Percentiles rank a stretch among this genome's conserved stretches.
phyloP scores from a whole-genome alignment of 176 grass and related monocot species.

The Poa pratensis region DNA sequence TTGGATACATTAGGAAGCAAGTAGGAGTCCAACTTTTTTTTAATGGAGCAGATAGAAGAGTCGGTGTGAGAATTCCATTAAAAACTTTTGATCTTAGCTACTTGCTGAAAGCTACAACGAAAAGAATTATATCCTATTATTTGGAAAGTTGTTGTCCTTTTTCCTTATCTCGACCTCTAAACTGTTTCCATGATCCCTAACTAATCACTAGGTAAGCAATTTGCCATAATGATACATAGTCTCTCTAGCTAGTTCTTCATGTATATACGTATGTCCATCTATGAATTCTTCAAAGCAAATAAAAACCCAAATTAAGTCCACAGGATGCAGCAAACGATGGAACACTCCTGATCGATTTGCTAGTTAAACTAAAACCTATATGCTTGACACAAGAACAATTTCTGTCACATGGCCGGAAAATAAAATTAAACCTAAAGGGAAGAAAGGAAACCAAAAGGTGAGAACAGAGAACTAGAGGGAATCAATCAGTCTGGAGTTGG shows the following conservation, averaged over 20 bases:
- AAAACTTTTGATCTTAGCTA: conserved; percentile 49
- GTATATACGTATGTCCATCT: neutral
- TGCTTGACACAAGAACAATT: conserved; percentile 15
- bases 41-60: conserved; percentile 58
- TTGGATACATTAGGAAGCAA: conserved; percentile 39
- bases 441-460: conserved; percentile 10
- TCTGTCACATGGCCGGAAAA: neutral
- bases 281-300: conserved; percentile 17
- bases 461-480: neutral
- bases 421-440: conserved; percentile 5
- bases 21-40: conserved; percentile 42
- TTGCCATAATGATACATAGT: conserved; percentile 14
- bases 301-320: conserved; percentile 3
- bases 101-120: conserved; percentile 54
- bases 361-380: neutral
- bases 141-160: conserved; percentile 33
- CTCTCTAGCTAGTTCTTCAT: conserved; percentile 14
- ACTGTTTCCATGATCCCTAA: conserved; percentile 51
- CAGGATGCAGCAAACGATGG: neutral
- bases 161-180: conserved; percentile 44
- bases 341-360: neutral
- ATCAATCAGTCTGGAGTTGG: neutral
- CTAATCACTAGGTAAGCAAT: conserved; percentile 58
- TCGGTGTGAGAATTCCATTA: conserved; percentile 50
- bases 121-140: conserved; percentile 53